A percentile compares a stretch with the other conserved stretches of the same genome.
phyloP scores from a whole-genome alignment of 129 eudicot genomes.

The Flaveria brownii region DNA sequence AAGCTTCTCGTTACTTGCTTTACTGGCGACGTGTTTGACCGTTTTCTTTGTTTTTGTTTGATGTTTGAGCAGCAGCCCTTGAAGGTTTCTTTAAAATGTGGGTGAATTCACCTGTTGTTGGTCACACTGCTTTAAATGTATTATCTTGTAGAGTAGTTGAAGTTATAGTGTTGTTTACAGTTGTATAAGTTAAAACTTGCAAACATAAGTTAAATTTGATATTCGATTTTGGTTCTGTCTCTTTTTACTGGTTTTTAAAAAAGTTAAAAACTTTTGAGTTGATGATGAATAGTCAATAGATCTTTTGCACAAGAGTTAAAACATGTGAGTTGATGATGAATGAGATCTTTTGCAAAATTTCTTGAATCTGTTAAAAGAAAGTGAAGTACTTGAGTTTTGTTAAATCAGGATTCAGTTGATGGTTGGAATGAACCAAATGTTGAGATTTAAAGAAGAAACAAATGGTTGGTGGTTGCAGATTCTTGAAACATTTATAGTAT shows the following conservation, averaged over 20 bases:
- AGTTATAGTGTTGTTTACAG: slow-evolving; percentile 39
- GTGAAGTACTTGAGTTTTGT: neutral
- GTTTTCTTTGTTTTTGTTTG: slow-evolving; percentile 49
- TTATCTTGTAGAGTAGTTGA: slow-evolving; percentile 51
- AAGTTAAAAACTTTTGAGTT: neutral
- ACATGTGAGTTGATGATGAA: neutral
- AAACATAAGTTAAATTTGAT: slow-evolving; percentile 37
- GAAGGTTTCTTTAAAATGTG: slow-evolving; percentile 32
- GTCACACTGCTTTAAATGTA: slow-evolving; percentile 26
- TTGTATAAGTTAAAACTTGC: slow-evolving; percentile 46
- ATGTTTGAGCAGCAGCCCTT: slow-evolving; percentile 33
- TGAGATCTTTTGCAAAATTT: neutral
- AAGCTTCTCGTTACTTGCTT: slow-evolving; percentile 43
- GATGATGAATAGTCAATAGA: neutral
- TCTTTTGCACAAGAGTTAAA: neutral
- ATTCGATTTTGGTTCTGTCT: slow-evolving; percentile 30
- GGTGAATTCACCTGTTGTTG: slow-evolving; percentile 46
- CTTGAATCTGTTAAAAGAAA: neutral
- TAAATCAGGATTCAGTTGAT: neutral
- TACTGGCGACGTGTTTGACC: slow-evolving; percentile 39
- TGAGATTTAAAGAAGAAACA: too few relatives aligned
- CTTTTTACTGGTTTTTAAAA: neutral
- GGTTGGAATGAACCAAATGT: neutral
- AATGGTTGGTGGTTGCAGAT: too few relatives aligned
- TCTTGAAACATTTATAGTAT: too few relatives aligned